Conservation (phyloP, 768 basidiomycete species). For the Boletales sp. region DNA sequence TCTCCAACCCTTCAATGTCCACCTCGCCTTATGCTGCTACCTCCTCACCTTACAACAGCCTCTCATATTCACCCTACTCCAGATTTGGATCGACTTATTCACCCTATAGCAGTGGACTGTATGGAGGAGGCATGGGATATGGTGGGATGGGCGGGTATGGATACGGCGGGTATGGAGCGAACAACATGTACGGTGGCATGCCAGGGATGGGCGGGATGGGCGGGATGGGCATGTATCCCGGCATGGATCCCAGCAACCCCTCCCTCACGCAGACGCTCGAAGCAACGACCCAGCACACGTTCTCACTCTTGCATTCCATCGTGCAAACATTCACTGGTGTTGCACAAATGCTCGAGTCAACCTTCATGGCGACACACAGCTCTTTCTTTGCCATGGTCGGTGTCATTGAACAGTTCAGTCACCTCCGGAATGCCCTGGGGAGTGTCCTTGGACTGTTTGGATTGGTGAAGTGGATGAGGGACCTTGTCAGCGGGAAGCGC, state of each 20-base stretch:
- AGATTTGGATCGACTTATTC: conserved; percentile 35
- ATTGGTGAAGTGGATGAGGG: conserved; percentile 80
- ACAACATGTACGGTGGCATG: conserved; percentile 42
- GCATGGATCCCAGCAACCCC: conserved; percentile 49
- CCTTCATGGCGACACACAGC: conserved; percentile 96
- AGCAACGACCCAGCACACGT: conserved; percentile 86
- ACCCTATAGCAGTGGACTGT: conserved; percentile 29
- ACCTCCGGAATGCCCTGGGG: conserved; percentile 87
- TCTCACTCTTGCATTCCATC: conserved; percentile 88
- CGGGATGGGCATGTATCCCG: conserved; percentile 36
- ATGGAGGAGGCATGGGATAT: conserved; percentile 35
- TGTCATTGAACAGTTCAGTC: conserved; percentile 92
- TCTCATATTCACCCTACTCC: conserved; percentile 45
- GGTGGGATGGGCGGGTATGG: conserved; percentile 45
- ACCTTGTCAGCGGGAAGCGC: conserved; percentile 48
- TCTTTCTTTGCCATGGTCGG: conserved; percentile 96
- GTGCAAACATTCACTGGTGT: conserved; percentile 94
- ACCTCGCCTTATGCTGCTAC: conserved; percentile 23
- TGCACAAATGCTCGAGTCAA: conserved; percentile 95
- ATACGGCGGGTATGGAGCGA: conserved; percentile 47
- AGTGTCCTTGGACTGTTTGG: conserved; percentile 93
- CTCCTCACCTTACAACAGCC: conserved; percentile 43
- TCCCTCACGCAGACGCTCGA: conserved; percentile 87
- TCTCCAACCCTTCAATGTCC: conserved; percentile 38
- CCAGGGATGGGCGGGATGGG: conserved; percentile 40